phyloP scores from a whole-genome alignment of 1,139 yeast species.

The Maudiozyma humilis region DNA sequence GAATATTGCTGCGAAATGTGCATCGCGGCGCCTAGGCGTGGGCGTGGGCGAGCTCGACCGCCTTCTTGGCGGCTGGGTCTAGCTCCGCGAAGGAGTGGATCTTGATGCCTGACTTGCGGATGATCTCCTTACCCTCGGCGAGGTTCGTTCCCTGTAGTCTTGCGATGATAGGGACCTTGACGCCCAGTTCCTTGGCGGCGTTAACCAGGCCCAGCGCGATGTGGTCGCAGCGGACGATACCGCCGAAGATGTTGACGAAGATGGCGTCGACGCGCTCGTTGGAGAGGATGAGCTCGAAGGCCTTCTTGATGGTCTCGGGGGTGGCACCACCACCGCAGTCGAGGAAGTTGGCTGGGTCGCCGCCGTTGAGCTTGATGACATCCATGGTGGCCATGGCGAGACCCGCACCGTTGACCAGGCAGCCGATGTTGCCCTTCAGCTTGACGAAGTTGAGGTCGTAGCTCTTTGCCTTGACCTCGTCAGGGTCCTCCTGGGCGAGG shows the following conservation, averaged over 20 bases:
- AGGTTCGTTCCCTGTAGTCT: slow-evolving; percentile 98
- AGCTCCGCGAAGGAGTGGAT: slow-evolving; percentile 86
- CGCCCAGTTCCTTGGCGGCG: slow-evolving; percentile 82
- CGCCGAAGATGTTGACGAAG: slow-evolving; percentile 97
- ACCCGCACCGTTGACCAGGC: slow-evolving; percentile 99
- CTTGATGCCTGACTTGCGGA: slow-evolving; percentile 83
- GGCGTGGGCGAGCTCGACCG: slow-evolving; percentile 54
- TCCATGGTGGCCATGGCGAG: slow-evolving; percentile 99
- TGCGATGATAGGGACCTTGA: slow-evolving; percentile 90
- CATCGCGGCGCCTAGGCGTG: background rate
- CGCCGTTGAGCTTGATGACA: slow-evolving; percentile 95
- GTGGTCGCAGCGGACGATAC: slow-evolving; percentile 97
- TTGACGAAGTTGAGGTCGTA: slow-evolving; percentile 93
- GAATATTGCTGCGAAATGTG: background rate
- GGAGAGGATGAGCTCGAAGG: slow-evolving; percentile 84
- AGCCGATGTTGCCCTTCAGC: slow-evolving; percentile 96
- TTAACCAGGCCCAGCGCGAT: slow-evolving; percentile 96
- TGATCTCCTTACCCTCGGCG: slow-evolving; percentile 80
- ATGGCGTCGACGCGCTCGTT: slow-evolving; percentile 90
- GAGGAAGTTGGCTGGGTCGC: slow-evolving; percentile 97
- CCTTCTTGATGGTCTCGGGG: slow-evolving; percentile 94
- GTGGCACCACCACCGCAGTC: slow-evolving; percentile 99
- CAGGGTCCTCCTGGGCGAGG: slow-evolving; percentile 94
- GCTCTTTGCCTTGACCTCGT: slow-evolving; percentile 86
- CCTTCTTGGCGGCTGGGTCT: slow-evolving; percentile 96